phyloP scores from a whole-genome alignment of 306 rosid species.

The Prinsepia uniflora region DNA sequence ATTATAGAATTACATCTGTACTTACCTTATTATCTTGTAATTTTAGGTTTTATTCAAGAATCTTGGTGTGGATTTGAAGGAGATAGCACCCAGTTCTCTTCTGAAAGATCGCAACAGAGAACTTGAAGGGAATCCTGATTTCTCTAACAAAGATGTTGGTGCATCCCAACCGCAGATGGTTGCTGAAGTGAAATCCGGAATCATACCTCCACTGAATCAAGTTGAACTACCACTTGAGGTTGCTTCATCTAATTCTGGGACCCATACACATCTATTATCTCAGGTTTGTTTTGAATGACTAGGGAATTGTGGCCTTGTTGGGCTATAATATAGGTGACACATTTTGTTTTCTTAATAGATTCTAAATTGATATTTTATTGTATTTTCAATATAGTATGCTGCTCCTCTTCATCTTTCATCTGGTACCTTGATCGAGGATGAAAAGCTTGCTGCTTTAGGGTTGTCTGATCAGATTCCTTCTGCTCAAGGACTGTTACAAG shows the following conservation, averaged over 20 bases:
- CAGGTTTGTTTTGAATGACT: constrained; percentile 51
- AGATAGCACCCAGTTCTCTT: constrained; percentile 84
- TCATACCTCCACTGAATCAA: constrained; percentile 72
- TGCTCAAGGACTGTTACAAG: constrained; percentile 77
- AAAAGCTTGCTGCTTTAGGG: constrained; percentile 63
- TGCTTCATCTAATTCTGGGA: constrained; percentile 62
- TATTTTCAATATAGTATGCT: constrained; percentile 47
- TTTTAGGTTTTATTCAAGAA: constrained; percentile 85
- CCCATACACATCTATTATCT: constrained; percentile 66
- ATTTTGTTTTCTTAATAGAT: not conserved
- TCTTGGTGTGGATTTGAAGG: constrained; percentile 91
- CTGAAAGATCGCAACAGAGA: constrained; percentile 89
- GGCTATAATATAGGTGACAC: not conserved
- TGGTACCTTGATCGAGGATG: constrained; percentile 77
- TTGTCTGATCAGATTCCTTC: constrained; percentile 79
- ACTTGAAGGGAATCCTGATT: constrained; percentile 98
- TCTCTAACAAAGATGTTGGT: constrained; percentile 91
- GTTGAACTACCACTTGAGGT: constrained; percentile 79
- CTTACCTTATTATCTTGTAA: constrained; percentile 8
- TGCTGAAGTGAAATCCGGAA: constrained; percentile 66
- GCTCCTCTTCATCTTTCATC: constrained; percentile 74
- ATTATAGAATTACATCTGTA: not conserved
- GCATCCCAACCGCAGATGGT: constrained; percentile 74
- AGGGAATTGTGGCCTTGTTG: not conserved
- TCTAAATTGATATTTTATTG: not conserved